phyloP scores from a whole-genome alignment of 441 rosid genomes.

The Pelargonium citronellum region DNA sequence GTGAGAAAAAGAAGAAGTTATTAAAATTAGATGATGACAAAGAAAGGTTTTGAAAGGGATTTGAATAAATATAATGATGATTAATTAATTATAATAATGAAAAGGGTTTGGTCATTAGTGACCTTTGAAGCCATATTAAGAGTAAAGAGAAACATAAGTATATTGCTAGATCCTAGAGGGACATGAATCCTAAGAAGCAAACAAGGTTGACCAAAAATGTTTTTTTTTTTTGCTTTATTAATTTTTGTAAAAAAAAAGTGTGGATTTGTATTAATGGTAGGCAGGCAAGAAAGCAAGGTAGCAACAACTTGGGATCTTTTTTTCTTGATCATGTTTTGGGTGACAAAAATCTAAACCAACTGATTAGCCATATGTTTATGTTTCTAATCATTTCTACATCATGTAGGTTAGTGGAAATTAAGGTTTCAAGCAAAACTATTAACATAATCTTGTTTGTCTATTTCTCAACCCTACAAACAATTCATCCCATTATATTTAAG shows the following conservation, averaged over 20 bases:
- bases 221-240: not conserved
- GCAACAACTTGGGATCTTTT: not conserved
- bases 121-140: not conserved
- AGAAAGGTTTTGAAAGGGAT: not conserved
- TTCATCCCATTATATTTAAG: too few relatives aligned
- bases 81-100: not conserved
- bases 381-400: not conserved
- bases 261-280: not conserved
- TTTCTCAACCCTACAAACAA: too few relatives aligned
- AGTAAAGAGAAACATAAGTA: too few relatives aligned
- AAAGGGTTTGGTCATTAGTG: not conserved
- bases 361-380: not conserved
- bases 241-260: not conserved
- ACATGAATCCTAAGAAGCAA: not conserved
- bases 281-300: not conserved
- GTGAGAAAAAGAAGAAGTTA: not conserved
- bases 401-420: not conserved
- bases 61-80: not conserved
- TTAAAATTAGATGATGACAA: not conserved
- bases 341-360: not conserved
- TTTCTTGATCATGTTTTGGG: not conserved
- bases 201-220: not conserved
- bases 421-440: not conserved
- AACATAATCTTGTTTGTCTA: not conserved
- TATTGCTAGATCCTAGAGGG: not conserved